These are phyloP conservation scores for Filosporella fistucella DNA, from an alignment of 495 filamentous ascomycete species.

Conservation along the genomic window DNA sequence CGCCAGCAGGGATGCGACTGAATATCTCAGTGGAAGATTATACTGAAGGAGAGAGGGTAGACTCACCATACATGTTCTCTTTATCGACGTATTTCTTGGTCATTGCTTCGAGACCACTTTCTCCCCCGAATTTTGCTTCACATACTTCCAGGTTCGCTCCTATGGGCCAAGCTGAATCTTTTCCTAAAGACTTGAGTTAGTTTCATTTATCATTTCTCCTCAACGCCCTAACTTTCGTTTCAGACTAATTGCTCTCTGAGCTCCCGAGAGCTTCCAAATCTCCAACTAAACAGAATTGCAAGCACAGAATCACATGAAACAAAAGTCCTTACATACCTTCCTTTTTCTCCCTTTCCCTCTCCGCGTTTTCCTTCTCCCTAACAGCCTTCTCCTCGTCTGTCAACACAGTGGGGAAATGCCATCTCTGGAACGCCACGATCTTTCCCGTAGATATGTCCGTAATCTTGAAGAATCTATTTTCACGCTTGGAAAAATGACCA, in stretches of 20 bases:
- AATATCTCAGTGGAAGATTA: neutral
- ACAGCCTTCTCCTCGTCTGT: slow-evolving; percentile 13
- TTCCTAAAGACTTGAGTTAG: no score
- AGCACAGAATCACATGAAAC: no score
- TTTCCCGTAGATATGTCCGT: slow-evolving; percentile 3
- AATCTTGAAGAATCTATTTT: slow-evolving; percentile 19
- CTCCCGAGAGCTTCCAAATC: no score
- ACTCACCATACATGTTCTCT: slow-evolving; percentile 20
- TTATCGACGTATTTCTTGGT: slow-evolving; percentile 8
- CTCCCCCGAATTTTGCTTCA: slow-evolving; percentile 16
- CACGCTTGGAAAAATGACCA: slow-evolving; percentile 8
- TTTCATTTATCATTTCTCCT: no score
- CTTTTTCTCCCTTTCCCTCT: slow-evolving; percentile 3
- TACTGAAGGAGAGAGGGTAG: neutral
- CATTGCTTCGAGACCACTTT: neutral
- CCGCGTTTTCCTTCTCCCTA: slow-evolving; percentile 4
- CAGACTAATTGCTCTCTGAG: no score
- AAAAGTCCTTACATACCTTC: no score
- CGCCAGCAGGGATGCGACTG: slow-evolving; percentile 14
- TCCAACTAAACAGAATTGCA: no score
- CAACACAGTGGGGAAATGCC: slow-evolving; percentile 11
- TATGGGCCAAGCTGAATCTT: slow-evolving; percentile 13
- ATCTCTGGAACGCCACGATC: slow-evolving; percentile 15
- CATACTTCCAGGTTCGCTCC: slow-evolving; percentile 20
- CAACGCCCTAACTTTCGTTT: no score